Conservation (phyloP, 768 basidiomycete species). For the Pilatotrama ljubarskyi region DNA sequence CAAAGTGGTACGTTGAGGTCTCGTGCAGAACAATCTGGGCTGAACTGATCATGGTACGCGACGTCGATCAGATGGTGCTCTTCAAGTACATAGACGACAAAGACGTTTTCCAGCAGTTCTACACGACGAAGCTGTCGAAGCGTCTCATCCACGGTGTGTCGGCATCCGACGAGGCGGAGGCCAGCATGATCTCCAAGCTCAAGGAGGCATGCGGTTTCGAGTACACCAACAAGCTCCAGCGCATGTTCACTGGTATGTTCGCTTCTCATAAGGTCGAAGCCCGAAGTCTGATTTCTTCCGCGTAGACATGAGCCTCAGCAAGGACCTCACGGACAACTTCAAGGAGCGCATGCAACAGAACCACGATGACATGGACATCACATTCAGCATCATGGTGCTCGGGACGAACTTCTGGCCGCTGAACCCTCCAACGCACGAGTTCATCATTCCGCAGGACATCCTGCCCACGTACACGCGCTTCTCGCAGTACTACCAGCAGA, state of each 20-base stretch:
- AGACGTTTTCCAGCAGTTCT: slow-evolving; percentile 98
- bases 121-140: slow-evolving; percentile 90
- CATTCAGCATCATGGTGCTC: slow-evolving; percentile 90
- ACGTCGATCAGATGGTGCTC: slow-evolving; percentile 84
- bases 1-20: slow-evolving; percentile 84
- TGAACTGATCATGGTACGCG: neutral
- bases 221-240: slow-evolving; percentile 92
- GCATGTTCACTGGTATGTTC: slow-evolving; percentile 88
- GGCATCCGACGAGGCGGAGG: slow-evolving; percentile 94
- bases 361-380: slow-evolving; percentile 85
- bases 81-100: slow-evolving; percentile 99
- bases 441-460: slow-evolving; percentile 87
- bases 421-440: slow-evolving; percentile 78
- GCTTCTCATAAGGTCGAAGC: neutral
- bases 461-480: slow-evolving; percentile 88
- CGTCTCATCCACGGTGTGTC: slow-evolving; percentile 90
- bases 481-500: slow-evolving; percentile 88
- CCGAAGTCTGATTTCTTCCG: slow-evolving; percentile 1
- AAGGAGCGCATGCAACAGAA: slow-evolving; percentile 89
- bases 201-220: slow-evolving; percentile 97
- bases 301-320: slow-evolving; percentile 90
- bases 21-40: too few relatives aligned
- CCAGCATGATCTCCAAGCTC: slow-evolving; percentile 96
- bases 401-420: slow-evolving; percentile 97
- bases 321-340: slow-evolving; percentile 93